phyloP scores from a whole-genome alignment of 495 filamentous ascomycete genomes.

The Hypoxylon subgilvum region DNA sequence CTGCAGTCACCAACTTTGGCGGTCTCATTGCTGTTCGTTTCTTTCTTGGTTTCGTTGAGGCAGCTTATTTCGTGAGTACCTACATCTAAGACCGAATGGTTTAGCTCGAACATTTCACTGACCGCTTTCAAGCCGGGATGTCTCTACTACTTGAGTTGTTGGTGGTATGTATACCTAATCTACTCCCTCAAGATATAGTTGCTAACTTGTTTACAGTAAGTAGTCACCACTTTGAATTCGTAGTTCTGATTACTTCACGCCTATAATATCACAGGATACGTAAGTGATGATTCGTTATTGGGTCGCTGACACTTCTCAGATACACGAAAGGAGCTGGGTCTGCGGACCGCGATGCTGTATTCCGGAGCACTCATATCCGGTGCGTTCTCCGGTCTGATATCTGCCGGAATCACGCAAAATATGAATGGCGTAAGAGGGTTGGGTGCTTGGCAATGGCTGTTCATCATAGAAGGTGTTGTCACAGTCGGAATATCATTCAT shows the following conservation, averaged over 20 bases:
- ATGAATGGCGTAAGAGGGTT: constrained; percentile 56
- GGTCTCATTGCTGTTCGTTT: constrained; percentile 71
- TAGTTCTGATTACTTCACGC: constrained; percentile 36
- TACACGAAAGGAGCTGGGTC: constrained; percentile 62
- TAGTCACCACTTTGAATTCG: constrained; percentile 39
- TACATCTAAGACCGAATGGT: neutral
- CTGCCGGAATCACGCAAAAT: constrained; percentile 60
- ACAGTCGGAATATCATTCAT: constrained; percentile 54
- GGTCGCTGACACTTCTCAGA: constrained; percentile 41
- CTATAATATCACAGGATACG: neutral
- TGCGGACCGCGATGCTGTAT: constrained; percentile 66
- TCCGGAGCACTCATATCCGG: constrained; percentile 67
- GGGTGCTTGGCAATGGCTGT: constrained; percentile 68
- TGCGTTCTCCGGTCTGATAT: constrained; percentile 68
- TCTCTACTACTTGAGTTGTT: constrained; percentile 63
- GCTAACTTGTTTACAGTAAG: constrained; percentile 41
- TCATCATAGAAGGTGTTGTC: constrained; percentile 76
- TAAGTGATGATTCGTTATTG: neutral
- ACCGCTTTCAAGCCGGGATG: constrained; percentile 50
- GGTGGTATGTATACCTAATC: constrained; percentile 50
- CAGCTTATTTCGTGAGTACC: constrained; percentile 53
- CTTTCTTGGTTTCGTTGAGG: constrained; percentile 70
- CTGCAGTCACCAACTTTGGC: constrained; percentile 64
- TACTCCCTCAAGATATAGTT: constrained; percentile 40
- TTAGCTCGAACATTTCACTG: constrained; percentile 6